Evolutionary conservation across 331 rosid species (phyloP), one percentile per base, ranked within the genome.

Genomic region (Saraca asoca): DNA sequence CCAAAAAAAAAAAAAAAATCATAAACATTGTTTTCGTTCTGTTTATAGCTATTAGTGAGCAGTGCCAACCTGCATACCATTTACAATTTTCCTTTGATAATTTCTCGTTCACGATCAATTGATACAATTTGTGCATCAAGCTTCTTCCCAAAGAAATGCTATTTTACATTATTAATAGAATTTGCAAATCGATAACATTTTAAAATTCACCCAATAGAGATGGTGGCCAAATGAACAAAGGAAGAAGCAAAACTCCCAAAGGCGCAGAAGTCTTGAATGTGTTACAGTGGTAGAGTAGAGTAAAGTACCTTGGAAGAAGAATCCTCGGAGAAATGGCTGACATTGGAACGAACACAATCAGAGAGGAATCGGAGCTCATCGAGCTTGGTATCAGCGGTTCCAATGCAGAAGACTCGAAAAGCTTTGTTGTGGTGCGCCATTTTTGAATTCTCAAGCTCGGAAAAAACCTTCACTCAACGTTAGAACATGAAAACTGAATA

Each of bases 301-400:
- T 6, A 13, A 16, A 39, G 58, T 69, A 86, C 95, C 82, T 78
- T 71, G 31, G 18, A 44, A 62, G 87, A 76, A 13, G 81, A 54
- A 70, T 57, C 68, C 2, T 45, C 4, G 70, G 91, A 82, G 85
- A 93, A 87, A 37, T 65, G 69, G 19, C 31, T 34, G 68, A 93
- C 88, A 75, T 76, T 75, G 75, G 88, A 84, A 44, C 82, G 94
- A 63, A 93, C 80, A 3, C 87, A 75, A 41, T 84, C 63, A 65
- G 83, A 73, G 65, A 93, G 84, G 79, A 84, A 93, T 11, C 70
- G 85, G 76, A 90, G 95, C 69, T 93, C 95, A 42, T 84, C 77
- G 43, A 87, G 87, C 87, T 93, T 93, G 29, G 96, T 80, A 70
- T 93, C 95, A 41, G 88, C 79, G 17, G 95, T 90, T 63, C 88